Conservation (phyloP, 495 filamentous ascomycete genomes). For the Penicillium herquei region DNA sequence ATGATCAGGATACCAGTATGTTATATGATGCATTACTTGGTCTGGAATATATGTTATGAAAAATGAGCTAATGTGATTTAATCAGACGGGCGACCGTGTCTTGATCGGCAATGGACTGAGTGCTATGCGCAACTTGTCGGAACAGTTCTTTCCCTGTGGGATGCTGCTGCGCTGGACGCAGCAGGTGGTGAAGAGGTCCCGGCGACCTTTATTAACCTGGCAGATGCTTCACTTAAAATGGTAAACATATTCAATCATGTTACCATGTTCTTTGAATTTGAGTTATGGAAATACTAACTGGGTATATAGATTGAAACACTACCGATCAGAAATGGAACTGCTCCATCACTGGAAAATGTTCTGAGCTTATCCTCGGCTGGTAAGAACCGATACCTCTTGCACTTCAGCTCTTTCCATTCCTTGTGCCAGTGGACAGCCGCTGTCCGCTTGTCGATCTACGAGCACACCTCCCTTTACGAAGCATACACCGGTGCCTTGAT, state of each 20-base stretch:
- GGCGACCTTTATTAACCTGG: slow-evolving; percentile 94
- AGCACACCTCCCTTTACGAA: slow-evolving; percentile 90
- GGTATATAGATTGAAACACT: slow-evolving; percentile 76
- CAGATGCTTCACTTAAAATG: slow-evolving; percentile 97
- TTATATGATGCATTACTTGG: slow-evolving; percentile 9
- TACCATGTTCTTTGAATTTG: neutral
- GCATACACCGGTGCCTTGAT: slow-evolving; percentile 95
- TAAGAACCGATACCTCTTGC: slow-evolving; percentile 89
- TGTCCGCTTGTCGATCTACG: slow-evolving; percentile 92
- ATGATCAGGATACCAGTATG: slow-evolving; percentile 87
- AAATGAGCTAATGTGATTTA: slow-evolving; percentile 11
- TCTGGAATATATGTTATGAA: neutral
- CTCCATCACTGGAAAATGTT: slow-evolving; percentile 84
- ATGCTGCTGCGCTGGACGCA: slow-evolving; percentile 87
- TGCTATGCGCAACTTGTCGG: slow-evolving; percentile 96
- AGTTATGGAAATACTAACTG: slow-evolving; percentile 3
- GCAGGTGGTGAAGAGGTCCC: slow-evolving; percentile 82
- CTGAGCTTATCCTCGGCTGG: slow-evolving; percentile 93
- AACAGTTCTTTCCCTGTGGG: slow-evolving; percentile 93
- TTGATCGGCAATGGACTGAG: slow-evolving; percentile 90
- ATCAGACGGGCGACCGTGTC: slow-evolving; percentile 79
- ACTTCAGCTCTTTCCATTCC: slow-evolving; percentile 93
- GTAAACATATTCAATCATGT: slow-evolving; percentile 44
- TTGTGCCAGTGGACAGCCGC: slow-evolving; percentile 95
- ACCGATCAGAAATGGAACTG: slow-evolving; percentile 71